Base-by-base conservation (phyloP, 1,139 yeast species). In the Kurtzmaniella quercitrusa region DNA sequence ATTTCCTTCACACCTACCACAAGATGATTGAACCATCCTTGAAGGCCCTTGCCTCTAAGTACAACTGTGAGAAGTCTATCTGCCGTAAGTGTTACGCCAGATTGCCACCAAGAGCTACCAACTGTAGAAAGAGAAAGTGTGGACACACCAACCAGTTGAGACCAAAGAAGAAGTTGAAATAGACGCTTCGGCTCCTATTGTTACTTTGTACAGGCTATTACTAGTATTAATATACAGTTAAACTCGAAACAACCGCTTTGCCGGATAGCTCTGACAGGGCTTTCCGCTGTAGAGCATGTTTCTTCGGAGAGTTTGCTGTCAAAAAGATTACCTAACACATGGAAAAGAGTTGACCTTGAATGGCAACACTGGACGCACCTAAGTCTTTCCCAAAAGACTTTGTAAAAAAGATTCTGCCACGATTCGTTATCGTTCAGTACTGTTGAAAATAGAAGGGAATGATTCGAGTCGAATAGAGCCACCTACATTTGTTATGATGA, bases 91-190 rank as follows among this genome's bases (percentile, higher is more conserved):
- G 98, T 83, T 93, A 93, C 85, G 98, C 98, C 66, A 94, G 98
- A 84, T 89, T 93, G 71, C 98, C 98, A 70, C 96, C 98, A 76
- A 93, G 98, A 86, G 98, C 98, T 65, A 93, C 98, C 78, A 93
- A 93, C 96, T 93, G 98, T 85, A 89, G 98, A 84, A 93, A 93
- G 98, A 89, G 97, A 88, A 93, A 93, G 85, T 93, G 98, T 79
- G 98, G 98, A 69, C 98, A 93, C 95, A 82, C 96, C 76, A 93
- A 93, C 84, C 98, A 93, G 83, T 88, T 93, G 78, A 89, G 98
- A 84, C 97, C 97, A 80, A 91, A 91, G 96, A 93, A 93, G 95
- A 93, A 93, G 89, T 86, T 89, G 76, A 91, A 91, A 84, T 91
- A 80, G 78, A 71, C 76, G 68, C 68, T 73, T 74, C 65, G 60